Evolutionary conservation across 1,139 yeast genomes (phyloP), one percentile per base, ranked within the genome.

Genomic region (Protomyces macrosporus): DNA sequence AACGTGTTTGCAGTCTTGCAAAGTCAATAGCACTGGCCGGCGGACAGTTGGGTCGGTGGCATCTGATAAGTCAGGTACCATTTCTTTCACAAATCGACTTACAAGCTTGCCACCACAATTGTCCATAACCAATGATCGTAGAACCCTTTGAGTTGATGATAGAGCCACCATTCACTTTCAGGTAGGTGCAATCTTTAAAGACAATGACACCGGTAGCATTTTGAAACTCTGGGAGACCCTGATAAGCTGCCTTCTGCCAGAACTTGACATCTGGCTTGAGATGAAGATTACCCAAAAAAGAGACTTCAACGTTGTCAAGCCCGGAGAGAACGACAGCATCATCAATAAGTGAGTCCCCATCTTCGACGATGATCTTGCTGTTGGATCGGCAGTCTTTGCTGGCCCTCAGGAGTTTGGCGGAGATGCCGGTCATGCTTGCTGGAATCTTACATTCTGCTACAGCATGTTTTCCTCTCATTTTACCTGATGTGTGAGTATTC

Each of bases 301-400:
- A 53, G 36, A 53, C 45, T 12, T 36, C 45, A 33, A 53, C 56
- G 23, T 53, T 30, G 14, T 35, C 37, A 33, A 53, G 34, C 14
- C 30, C 56, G 34, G 23, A 30, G 35, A 53, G 35, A 45, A 53
- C 35, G 36, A 53, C 33, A n/a, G 37, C 56, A 23, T 39, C 30
- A 45, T 53, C 56, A 30, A 53, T 53, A 32, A 53, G 34, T 32
- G 56, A 53, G 14, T 53, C 56, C 3, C 56, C 56, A 7, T 10
- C 16, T 30, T 53, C 48, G 14, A 53, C 45, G 23, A 53, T 30
- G 23, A 53, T 53, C 12, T 36, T 32, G 30, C 56, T 30, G 45
- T 53, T 30, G 23, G n/a, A 36, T 30, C 37, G 45, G 16, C 56
- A 53, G 30, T 36, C 34, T 14, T 36, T n/a, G 16, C 45, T 32